Percentiles rank a stretch among this genome's conserved stretches.
Evolutionary conservation across 306 rosid genomes (phyloP).

Genomic region (Castanopsis chinensis): DNA sequence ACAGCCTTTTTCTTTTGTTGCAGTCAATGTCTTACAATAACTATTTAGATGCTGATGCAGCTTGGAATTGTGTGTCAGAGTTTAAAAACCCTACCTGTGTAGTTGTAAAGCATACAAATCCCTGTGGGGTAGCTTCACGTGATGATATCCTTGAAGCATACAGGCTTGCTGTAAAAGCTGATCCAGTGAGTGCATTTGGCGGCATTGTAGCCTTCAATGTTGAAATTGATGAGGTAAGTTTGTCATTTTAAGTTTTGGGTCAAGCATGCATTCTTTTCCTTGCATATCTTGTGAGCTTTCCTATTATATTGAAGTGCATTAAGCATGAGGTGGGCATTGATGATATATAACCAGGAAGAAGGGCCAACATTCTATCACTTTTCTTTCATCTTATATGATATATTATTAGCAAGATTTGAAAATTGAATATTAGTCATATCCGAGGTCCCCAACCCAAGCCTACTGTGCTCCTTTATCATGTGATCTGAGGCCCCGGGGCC

Average conservation of each 20-base stretch:
- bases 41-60: constrained; percentile 94
- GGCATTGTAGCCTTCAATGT: constrained; percentile 92
- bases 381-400: neutral
- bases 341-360: neutral
- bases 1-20: constrained; percentile 20
- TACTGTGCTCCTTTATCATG: neutral
- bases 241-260: neutral
- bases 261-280: neutral
- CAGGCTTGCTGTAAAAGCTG: constrained; percentile 84
- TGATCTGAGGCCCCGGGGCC: neutral
- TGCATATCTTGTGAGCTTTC: neutral
- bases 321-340: neutral
- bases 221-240: constrained; percentile 83
- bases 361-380: neutral
- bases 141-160: constrained; percentile 88
- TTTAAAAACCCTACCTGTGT: constrained; percentile 80
- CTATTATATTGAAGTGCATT: neutral
- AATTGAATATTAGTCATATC: neutral
- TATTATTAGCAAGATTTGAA: neutral
- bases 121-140: constrained; percentile 95
- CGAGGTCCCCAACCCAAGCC: neutral
- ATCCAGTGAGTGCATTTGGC: constrained; percentile 97
- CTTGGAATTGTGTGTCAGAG: constrained; percentile 94
- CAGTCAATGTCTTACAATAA: constrained; percentile 96
- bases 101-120: constrained; percentile 90